phyloP scores from a whole-genome alignment of 306 rosid species.

The Fragaria nilgerrensis region DNA sequence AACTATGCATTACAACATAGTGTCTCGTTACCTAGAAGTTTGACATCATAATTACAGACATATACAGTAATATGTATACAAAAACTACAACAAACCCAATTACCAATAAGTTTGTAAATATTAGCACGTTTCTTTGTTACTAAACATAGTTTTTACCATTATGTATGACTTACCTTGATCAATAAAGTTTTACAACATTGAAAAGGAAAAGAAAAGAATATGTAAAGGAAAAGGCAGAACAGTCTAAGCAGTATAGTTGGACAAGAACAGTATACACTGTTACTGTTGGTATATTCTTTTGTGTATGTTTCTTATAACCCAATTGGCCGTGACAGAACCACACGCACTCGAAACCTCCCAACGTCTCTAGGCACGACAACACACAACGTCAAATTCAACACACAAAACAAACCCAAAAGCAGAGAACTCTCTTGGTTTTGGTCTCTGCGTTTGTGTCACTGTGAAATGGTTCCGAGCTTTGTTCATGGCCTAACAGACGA shows the following conservation, averaged over 20 bases:
- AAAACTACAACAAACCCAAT: not conserved
- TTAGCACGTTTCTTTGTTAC: not conserved
- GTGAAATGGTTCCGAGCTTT: constrained; percentile 49
- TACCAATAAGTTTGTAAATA: too few species aligned
- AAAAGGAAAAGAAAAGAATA: not conserved
- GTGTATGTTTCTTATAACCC: constrained; percentile 19
- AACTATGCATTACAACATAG: too few species aligned
- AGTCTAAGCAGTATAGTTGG: constrained; percentile 26
- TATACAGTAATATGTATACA: not conserved
- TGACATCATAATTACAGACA: too few species aligned
- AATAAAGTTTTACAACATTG: not conserved
- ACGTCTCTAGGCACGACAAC: not conserved
- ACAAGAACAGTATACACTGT: constrained; percentile 33
- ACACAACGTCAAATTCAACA: not conserved
- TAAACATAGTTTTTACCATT: too few species aligned
- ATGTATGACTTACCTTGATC: not conserved
- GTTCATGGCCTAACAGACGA: constrained; percentile 33
- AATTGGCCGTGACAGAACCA: constrained; percentile 28
- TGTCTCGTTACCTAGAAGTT: too few species aligned
- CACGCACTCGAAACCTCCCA: constrained; percentile 18
- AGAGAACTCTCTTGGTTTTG: not conserved
- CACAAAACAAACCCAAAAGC: constrained; percentile 10
- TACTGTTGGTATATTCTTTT: constrained; percentile 59
- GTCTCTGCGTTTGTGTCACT: not conserved
- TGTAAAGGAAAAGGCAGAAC: constrained; percentile 7